Evolutionary conservation across 2,329 filamentous ascomycete species (phyloP).

Genomic region (Tolypocladium tundrense): DNA sequence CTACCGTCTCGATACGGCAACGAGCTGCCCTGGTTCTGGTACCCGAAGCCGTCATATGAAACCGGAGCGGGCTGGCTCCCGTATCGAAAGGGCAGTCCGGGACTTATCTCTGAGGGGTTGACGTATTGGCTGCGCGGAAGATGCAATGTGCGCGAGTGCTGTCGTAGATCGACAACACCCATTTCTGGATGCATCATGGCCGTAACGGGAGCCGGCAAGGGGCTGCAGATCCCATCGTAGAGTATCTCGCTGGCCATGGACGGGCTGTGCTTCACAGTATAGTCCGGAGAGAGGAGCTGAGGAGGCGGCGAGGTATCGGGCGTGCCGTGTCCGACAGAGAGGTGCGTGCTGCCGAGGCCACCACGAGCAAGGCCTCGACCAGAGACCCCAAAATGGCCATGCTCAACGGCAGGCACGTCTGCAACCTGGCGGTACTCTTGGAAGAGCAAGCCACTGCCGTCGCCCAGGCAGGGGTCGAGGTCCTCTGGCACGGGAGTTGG

Average conservation of each 20-base stretch:
- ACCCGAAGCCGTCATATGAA: background rate
- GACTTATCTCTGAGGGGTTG: background rate
- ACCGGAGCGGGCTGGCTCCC: background rate
- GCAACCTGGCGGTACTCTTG: background rate
- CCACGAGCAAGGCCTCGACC: background rate
- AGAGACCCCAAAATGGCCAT: background rate
- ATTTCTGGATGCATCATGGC: background rate
- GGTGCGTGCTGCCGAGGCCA: background rate
- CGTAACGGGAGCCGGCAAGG: background rate
- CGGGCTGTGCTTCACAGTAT: slow-evolving; percentile 1
- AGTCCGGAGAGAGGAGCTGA: slow-evolving; percentile 1
- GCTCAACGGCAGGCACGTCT: too few relatives aligned
- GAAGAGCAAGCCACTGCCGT: background rate
- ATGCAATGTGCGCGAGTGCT: background rate
- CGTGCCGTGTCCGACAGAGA: background rate
- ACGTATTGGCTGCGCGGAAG: background rate
- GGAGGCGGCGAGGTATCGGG: background rate
- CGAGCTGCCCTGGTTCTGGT: background rate
- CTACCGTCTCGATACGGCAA: background rate
- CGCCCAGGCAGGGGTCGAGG: background rate
- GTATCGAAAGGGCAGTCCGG: background rate
- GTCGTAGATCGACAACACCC: background rate
- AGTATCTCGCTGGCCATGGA: slow-evolving; percentile 3
- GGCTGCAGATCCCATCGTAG: background rate
- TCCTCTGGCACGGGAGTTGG: background rate